These are phyloP conservation scores for Fistulina hepatica DNA, from an alignment of 1,284 basidiomycete genomes.

Conservation along the genomic window DNA sequence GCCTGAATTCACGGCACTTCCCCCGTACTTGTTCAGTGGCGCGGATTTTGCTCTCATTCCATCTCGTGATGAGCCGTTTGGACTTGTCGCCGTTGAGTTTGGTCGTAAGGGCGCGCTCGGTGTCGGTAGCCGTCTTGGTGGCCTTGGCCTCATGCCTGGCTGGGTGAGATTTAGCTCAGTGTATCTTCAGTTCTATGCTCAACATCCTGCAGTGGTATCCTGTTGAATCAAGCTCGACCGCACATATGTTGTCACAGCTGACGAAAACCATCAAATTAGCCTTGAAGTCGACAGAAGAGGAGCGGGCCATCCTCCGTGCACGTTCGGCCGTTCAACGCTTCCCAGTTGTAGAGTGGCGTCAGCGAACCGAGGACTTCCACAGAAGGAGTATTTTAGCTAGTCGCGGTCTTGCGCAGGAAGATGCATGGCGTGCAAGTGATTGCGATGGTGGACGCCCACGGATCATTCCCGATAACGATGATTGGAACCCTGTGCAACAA, in stretches of 20 bases:
- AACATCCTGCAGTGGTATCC: constrained; percentile 70
- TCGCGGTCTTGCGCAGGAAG: constrained; percentile 52
- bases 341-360: constrained; percentile 94
- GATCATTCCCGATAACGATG: constrained; percentile 33
- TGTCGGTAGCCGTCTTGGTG: constrained; percentile 85
- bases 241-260: constrained; percentile 90
- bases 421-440: constrained; percentile 72
- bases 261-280: constrained; percentile 91
- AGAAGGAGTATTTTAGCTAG: constrained; percentile 69
- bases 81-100: constrained; percentile 90
- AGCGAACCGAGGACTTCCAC: constrained; percentile 90
- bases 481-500: constrained; percentile 35
- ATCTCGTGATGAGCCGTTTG: constrained; percentile 90
- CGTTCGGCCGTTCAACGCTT: constrained; percentile 89
- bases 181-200: constrained; percentile 9
- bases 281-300: constrained; percentile 80
- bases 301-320: constrained; percentile 83
- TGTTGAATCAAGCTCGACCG: constrained; percentile 82
- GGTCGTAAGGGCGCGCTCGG: constrained; percentile 90
- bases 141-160: constrained; percentile 92
- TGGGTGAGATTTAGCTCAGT: constrained; percentile 52
- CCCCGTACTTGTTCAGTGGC: constrained; percentile 85
- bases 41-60: constrained; percentile 92
- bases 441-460: constrained; percentile 42
- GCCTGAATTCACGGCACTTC: constrained; percentile 89